phyloP scores from a whole-genome alignment of 495 filamentous ascomycete genomes.

The Collariella sp. region DNA sequence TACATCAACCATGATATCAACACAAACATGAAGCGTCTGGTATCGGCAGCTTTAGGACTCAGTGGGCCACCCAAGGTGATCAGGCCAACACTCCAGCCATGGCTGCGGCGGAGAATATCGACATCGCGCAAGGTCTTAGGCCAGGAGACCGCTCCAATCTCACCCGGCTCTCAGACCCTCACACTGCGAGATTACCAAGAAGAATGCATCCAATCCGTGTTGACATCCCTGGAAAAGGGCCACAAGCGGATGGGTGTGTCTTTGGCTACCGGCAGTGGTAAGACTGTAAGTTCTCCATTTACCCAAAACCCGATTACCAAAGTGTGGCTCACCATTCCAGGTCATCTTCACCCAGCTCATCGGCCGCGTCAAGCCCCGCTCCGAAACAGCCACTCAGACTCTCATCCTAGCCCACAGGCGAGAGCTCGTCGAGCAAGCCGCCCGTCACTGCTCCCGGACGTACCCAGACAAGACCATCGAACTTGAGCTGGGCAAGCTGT shows the following conservation, averaged over 20 bases:
- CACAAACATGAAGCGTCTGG: not conserved
- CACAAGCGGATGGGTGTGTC: conserved; percentile 81
- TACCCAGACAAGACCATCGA: conserved; percentile 77
- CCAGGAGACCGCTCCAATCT: not conserved
- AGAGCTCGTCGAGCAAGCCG: conserved; percentile 95
- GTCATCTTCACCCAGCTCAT: conserved; percentile 96
- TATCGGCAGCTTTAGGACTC: not conserved
- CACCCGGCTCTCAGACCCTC: conserved; percentile 24
- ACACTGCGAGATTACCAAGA: conserved; percentile 71
- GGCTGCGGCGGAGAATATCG: not conserved
- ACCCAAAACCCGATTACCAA: not conserved
- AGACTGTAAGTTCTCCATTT: conserved; percentile 55
- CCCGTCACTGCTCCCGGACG: conserved; percentile 64
- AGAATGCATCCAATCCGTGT: conserved; percentile 82
- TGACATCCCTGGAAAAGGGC: conserved; percentile 60
- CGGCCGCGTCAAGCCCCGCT: conserved; percentile 55
- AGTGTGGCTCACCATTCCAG: not conserved
- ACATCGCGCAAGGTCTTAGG: not conserved
- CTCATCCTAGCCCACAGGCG: conserved; percentile 87
- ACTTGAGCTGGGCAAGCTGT: conserved; percentile 76
- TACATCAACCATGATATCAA: not conserved
- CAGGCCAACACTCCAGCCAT: not conserved
- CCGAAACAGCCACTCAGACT: conserved; percentile 57
- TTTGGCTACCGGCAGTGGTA: conserved; percentile 84
- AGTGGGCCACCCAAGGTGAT: not conserved